phyloP scores from a whole-genome alignment of 2,329 filamentous ascomycete species.

The Emmonsia crescens region DNA sequence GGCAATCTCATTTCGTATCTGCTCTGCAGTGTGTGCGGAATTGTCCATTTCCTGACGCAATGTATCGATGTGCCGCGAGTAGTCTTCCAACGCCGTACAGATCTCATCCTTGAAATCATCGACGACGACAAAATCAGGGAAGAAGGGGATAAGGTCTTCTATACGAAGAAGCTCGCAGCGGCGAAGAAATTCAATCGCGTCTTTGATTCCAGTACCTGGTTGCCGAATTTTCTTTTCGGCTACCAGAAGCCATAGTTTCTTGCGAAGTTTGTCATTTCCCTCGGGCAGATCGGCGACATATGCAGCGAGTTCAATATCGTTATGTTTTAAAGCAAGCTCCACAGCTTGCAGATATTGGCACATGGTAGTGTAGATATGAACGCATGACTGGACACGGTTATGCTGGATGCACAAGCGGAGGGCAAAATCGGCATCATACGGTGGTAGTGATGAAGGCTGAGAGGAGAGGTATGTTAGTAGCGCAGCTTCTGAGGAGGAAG shows the following conservation, averaged over 20 bases:
- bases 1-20: conserved; percentile 84
- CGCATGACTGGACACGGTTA: conserved; percentile 82
- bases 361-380: conserved; percentile 97
- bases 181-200: conserved; percentile 85
- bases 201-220: conserved; percentile 75
- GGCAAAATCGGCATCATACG: conserved; percentile 92
- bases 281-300: conserved; percentile 76
- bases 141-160: conserved; percentile 95
- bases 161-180: conserved; percentile 86
- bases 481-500: conserved; percentile 71
- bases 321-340: conserved; percentile 78
- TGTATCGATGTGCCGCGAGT: conserved; percentile 78
- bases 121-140: conserved; percentile 96
- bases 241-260: conserved; percentile 90
- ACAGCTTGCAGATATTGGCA: conserved; percentile 88
- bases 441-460: conserved; percentile 72
- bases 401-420: conserved; percentile 91
- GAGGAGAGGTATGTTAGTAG: conserved; percentile 82
- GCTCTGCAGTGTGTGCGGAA: conserved; percentile 71
- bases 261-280: conserved; percentile 67
- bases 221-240: conserved; percentile 82
- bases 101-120: conserved; percentile 99
- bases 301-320: conserved; percentile 80
- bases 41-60: conserved; percentile 95
- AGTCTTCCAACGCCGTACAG: conserved; percentile 84